A percentile compares a stretch with the other conserved stretches of the same genome.
Evolutionary conservation across 2,329 filamentous ascomycete species (phyloP).

Genomic region (Neofusicoccum ribis): DNA sequence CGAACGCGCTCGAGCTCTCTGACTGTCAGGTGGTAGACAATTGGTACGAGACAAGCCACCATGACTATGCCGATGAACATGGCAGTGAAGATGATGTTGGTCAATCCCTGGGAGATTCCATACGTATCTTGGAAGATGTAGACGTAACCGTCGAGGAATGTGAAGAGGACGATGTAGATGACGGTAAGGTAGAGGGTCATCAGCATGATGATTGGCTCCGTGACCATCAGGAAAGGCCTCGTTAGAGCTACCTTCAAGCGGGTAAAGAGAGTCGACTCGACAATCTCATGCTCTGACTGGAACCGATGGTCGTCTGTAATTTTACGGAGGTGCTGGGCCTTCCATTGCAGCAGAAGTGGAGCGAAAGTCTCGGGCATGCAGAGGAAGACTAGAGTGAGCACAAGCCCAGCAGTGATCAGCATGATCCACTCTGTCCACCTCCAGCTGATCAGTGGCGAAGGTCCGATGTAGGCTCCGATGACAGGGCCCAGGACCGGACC

Average conservation of each 20-base stretch:
- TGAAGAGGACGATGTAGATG: conserved; percentile 56
- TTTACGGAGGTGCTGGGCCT: conserved; percentile 30
- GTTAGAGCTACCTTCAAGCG: conserved; percentile 21
- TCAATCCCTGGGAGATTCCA: conserved; percentile 45
- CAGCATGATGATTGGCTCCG: conserved; percentile 51
- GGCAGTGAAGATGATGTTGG: conserved; percentile 50
- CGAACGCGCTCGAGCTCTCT: conserved; percentile 45
- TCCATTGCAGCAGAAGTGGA: conserved; percentile 37
- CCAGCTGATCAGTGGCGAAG: conserved; percentile 37
- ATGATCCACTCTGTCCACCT: conserved; percentile 41
- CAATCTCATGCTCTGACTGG: conserved; percentile 30
- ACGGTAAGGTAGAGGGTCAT: conserved; percentile 54
- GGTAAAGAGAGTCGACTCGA: conserved; percentile 22
- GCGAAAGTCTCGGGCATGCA: conserved; percentile 54
- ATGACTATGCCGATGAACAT: conserved; percentile 47
- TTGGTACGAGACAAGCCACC: conserved; percentile 42
- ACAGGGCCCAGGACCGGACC: conserved; percentile 41
- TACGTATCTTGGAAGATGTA: conserved; percentile 55
- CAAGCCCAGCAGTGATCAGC: conserved; percentile 35
- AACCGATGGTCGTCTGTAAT: conserved; percentile 41
- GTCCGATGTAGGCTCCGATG: conserved; percentile 36
- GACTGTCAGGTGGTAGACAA: conserved; percentile 48
- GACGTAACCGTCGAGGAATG: conserved; percentile 54
- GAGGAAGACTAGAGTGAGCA: conserved; percentile 32
- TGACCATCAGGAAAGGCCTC: conserved; percentile 34